phyloP scores from a whole-genome alignment of 2,329 filamentous ascomycete genomes.

The Rachicladosporium sp. region DNA sequence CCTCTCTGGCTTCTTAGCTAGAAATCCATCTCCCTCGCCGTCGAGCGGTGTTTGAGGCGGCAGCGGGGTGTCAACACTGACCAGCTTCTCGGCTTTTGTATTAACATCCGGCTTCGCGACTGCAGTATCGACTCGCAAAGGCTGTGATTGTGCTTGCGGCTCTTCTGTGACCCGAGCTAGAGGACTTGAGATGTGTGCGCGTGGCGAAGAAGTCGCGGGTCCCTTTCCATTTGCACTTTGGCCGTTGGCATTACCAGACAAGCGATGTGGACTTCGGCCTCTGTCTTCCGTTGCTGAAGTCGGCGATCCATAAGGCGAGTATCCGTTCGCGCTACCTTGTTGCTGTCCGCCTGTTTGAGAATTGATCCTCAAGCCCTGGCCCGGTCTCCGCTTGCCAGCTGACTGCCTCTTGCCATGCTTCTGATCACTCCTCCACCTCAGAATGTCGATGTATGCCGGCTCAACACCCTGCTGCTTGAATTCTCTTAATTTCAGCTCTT shows the following conservation, averaged over 20 bases:
- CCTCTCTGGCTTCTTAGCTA: too few relatives aligned
- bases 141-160: slow-evolving; percentile 6
- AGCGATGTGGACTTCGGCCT: slow-evolving; percentile 59
- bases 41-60: too few relatives aligned
- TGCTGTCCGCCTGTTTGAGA: slow-evolving; percentile 22
- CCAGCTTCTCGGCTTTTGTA: too few relatives aligned
- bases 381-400: slow-evolving; percentile 35
- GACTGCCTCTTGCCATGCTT: slow-evolving; percentile 59
- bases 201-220: slow-evolving; percentile 52
- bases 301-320: slow-evolving; percentile 55
- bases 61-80: too few relatives aligned
- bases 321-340: slow-evolving; percentile 22
- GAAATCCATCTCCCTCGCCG: too few relatives aligned
- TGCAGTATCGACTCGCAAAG: too few relatives aligned
- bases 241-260: slow-evolving; percentile 17
- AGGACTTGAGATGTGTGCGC: slow-evolving; percentile 57
- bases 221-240: slow-evolving; percentile 41
- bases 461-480: slow-evolving; percentile 85
- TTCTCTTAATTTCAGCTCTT: slow-evolving; percentile 82
- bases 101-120: too few relatives aligned
- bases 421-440: slow-evolving; percentile 90
- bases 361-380: slow-evolving; percentile 31
- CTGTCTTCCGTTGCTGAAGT: slow-evolving; percentile 47
- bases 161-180: slow-evolving; percentile 67
- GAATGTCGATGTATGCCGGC: slow-evolving; percentile 84